These are phyloP conservation scores for Colletotrichum tabaci DNA, from an alignment of 2,329 filamentous ascomycete genomes.

Conservation along the genomic window DNA sequence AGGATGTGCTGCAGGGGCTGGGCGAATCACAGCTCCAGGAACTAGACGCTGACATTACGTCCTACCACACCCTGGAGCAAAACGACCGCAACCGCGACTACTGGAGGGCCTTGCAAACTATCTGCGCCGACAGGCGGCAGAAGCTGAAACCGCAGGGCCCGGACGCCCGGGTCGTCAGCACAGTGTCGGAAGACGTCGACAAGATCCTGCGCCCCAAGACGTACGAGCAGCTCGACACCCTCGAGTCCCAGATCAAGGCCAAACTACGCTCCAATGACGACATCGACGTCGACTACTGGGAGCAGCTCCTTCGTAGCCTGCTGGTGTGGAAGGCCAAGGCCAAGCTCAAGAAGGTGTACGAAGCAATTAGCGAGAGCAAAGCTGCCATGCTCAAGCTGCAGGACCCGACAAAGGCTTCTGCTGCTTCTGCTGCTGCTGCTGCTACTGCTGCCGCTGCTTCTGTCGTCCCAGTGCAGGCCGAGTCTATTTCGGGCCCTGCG, in stretches of 20 bases:
- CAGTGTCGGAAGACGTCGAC: constrained; percentile 90
- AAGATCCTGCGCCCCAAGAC: constrained; percentile 88
- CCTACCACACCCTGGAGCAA: constrained; percentile 86
- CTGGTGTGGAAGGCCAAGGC: constrained; percentile 94
- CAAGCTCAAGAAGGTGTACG: constrained; percentile 83
- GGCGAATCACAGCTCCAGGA: constrained; percentile 77
- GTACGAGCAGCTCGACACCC: constrained; percentile 85
- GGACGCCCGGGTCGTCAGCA: constrained; percentile 83
- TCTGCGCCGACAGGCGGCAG: constrained; percentile 83
- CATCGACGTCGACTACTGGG: constrained; percentile 98
- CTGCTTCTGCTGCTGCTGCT: neutral
- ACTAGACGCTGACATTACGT: constrained; percentile 84
- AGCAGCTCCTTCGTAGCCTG: constrained; percentile 88
- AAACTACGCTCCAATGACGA: constrained; percentile 92
- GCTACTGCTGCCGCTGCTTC: no score
- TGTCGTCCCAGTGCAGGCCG: constrained; percentile 38
- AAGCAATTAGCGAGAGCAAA: constrained; percentile 80
- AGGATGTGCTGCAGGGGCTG: constrained; percentile 83
- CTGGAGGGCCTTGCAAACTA: constrained; percentile 90
- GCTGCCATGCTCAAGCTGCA: constrained; percentile 69
- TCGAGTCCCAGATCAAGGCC: constrained; percentile 88
- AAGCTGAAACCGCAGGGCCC: constrained; percentile 72
- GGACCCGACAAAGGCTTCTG: constrained; percentile 76
- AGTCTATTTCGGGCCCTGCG: constrained; percentile 53
- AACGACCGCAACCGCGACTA: constrained; percentile 86